Conservation (phyloP, 1,284 basidiomycete genomes). For the Ustilago loliicola region DNA sequence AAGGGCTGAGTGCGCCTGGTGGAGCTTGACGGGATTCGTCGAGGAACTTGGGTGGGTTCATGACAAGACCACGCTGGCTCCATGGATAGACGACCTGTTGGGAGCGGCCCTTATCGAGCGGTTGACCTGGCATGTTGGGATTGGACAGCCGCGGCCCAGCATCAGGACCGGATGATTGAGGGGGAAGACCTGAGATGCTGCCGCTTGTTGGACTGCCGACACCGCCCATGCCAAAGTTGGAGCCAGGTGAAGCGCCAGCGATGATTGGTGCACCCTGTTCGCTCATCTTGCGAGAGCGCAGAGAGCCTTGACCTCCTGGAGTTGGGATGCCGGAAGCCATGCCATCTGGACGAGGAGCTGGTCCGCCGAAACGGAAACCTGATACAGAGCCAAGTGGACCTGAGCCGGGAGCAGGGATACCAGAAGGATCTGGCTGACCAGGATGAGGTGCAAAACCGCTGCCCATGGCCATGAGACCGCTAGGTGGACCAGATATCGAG, state of each 20-base stretch:
- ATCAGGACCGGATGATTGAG: slow-evolving; percentile 46
- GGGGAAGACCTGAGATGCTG: slow-evolving; percentile 50
- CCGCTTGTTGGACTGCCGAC: slow-evolving; percentile 32
- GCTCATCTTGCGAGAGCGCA: slow-evolving; percentile 53
- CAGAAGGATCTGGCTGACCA: slow-evolving; percentile 32
- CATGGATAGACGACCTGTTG: slow-evolving; percentile 68
- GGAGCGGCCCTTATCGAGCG: slow-evolving; percentile 28
- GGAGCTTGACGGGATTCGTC: slow-evolving; percentile 68
- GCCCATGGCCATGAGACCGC: slow-evolving; percentile 41
- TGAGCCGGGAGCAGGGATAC: slow-evolving; percentile 31
- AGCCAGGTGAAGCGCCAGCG: slow-evolving; percentile 14
- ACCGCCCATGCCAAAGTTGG: slow-evolving; percentile 32
- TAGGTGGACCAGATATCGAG: slow-evolving; percentile 45
- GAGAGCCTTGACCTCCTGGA: slow-evolving; percentile 48
- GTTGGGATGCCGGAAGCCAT: slow-evolving; percentile 50
- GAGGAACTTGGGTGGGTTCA: slow-evolving; percentile 69
- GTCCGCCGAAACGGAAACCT: slow-evolving; percentile 63
- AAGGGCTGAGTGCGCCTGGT: slow-evolving; percentile 68
- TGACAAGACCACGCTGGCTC: slow-evolving; percentile 65
- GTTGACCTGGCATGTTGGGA: slow-evolving; percentile 14
- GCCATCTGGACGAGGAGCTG: slow-evolving; percentile 47
- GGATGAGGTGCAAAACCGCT: slow-evolving; percentile 38
- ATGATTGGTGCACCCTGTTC: slow-evolving; percentile 45
- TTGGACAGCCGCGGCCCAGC: slow-evolving; percentile 33
- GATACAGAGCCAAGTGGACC: slow-evolving; percentile 56